Evolutionary conservation across 805 yeast genomes (phyloP).

Genomic region (Kuraishia ogatae): DNA sequence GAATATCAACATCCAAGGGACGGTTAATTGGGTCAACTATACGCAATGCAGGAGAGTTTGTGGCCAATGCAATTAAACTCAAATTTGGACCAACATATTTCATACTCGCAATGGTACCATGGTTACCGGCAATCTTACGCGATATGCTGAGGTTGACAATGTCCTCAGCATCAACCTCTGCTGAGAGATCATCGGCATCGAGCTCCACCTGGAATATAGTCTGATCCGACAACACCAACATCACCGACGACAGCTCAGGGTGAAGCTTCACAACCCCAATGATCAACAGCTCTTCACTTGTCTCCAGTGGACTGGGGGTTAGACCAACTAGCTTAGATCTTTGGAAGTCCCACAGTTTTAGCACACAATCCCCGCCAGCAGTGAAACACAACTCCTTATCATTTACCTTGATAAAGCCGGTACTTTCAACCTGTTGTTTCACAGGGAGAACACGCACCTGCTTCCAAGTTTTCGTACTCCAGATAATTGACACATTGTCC

Average conservation of each 20-base stretch:
- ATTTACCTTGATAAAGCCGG: conserved; percentile 43
- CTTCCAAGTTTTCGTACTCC: conserved; percentile 43
- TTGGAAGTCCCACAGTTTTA: conserved; percentile 54
- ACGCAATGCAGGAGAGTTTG: conserved; percentile 86
- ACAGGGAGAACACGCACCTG: conserved; percentile 63
- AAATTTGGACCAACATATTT: conserved; percentile 61
- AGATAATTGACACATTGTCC: conserved; percentile 66
- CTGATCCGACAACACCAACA: conserved; percentile 75
- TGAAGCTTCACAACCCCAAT: conserved; percentile 39
- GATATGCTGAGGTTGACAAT: conserved; percentile 29
- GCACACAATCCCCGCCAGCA: conserved; percentile 72
- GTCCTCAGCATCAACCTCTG: conserved; percentile 15
- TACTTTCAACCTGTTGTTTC: conserved; percentile 61
- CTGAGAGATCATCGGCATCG: conserved; percentile 14
- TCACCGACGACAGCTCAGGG: conserved; percentile 23
- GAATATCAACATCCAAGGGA: conserved; percentile 53
- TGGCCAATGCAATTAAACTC: conserved; percentile 69
- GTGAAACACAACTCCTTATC: conserved; percentile 39
- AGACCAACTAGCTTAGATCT: conserved; percentile 38
- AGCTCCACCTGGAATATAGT: conserved; percentile 49
- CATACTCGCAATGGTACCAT: conserved; percentile 91
- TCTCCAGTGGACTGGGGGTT: conserved; percentile 38
- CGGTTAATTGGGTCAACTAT: conserved; percentile 51
- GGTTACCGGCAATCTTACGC: conserved; percentile 78
- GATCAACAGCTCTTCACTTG: conserved; percentile 67